Percentiles rank a stretch among this genome's conserved stretches.
phyloP scores from a whole-genome alignment of 106 monocot genomes.

The Acorus calamus region DNA sequence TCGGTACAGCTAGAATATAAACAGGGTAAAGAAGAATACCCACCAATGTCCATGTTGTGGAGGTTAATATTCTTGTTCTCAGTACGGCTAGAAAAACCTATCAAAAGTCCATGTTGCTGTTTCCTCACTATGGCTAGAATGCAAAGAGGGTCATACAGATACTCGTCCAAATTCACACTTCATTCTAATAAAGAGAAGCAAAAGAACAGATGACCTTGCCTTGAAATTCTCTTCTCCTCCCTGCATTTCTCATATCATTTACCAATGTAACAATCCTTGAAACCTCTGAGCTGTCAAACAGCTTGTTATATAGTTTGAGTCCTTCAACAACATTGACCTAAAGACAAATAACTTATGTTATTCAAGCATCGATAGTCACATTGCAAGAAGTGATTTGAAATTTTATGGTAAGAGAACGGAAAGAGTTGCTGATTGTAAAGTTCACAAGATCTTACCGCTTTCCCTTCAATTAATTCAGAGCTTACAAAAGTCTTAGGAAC shows the following conservation, averaged over 20 bases:
- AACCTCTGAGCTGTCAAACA: constrained; percentile 47
- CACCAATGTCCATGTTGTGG: too few species aligned
- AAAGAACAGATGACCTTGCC: constrained; percentile 19
- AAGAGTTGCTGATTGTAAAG: neutral
- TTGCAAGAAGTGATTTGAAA: too few species aligned
- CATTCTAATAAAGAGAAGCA: too few species aligned
- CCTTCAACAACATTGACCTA: constrained; percentile 81
- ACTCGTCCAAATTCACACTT: too few species aligned
- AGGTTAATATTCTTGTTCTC: too few species aligned
- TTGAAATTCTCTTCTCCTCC: constrained; percentile 48
- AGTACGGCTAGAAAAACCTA: too few species aligned
- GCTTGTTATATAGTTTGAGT: constrained; percentile 51
- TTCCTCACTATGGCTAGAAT: too few species aligned
- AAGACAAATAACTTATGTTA: neutral
- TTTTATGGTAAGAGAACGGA: neutral
- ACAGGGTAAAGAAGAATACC: too few species aligned
- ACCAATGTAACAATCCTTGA: constrained; percentile 34
- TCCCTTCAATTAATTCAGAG: constrained; percentile 44
- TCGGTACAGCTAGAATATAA: too few species aligned
- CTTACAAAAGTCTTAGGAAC: constrained; percentile 31
- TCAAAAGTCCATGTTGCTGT: too few species aligned
- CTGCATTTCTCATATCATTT: constrained; percentile 52
- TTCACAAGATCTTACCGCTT: constrained; percentile 20
- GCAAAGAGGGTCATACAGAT: too few species aligned
- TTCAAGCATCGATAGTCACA: too few species aligned